Conservation (phyloP, 768 basidiomycete species). For the Sistotremastrum suecicum region DNA sequence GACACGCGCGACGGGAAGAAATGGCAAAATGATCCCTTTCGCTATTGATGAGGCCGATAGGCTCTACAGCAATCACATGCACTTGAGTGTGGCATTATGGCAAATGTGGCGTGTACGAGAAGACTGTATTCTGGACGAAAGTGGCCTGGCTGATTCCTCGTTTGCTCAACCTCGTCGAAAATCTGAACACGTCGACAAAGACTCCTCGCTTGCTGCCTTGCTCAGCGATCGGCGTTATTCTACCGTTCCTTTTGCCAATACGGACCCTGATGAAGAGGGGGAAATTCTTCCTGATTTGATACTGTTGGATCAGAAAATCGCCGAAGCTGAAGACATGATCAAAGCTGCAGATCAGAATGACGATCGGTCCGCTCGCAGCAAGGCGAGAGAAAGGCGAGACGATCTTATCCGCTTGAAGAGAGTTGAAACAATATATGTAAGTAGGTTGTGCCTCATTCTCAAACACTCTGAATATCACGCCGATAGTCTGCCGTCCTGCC, state of each 20-base stretch:
- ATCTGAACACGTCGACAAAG: not conserved
- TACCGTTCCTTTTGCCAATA: not conserved
- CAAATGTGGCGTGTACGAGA: constrained; percentile 96
- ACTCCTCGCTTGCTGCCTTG: not conserved
- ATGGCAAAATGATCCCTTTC: constrained; percentile 71
- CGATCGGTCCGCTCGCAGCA: constrained; percentile 36
- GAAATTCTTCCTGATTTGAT: constrained; percentile 65
- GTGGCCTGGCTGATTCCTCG: constrained; percentile 43
- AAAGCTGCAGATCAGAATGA: constrained; percentile 28
- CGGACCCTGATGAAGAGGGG: constrained; percentile 30
- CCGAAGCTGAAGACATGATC: constrained; percentile 42
- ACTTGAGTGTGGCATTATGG: constrained; percentile 72
- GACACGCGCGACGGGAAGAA: constrained; percentile 38
- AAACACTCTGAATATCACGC: not conserved
- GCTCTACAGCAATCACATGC: constrained; percentile 81
- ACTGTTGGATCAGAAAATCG: constrained; percentile 56
- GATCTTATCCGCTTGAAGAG: constrained; percentile 80
- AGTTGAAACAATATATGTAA: constrained; percentile 87
- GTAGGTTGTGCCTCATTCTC: constrained; percentile 14
- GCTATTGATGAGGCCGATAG: constrained; percentile 93
- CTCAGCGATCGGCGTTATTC: not conserved
- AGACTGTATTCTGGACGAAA: constrained; percentile 89
- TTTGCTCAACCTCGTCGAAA: constrained; percentile 20
- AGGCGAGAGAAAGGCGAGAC: constrained; percentile 52
- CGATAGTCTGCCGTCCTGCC: constrained; percentile 45